A percentile compares a stretch with the other conserved stretches of the same genome.
Evolutionary conservation across 2,329 filamentous ascomycete genomes (phyloP).

Genomic region (Capronia americana): DNA sequence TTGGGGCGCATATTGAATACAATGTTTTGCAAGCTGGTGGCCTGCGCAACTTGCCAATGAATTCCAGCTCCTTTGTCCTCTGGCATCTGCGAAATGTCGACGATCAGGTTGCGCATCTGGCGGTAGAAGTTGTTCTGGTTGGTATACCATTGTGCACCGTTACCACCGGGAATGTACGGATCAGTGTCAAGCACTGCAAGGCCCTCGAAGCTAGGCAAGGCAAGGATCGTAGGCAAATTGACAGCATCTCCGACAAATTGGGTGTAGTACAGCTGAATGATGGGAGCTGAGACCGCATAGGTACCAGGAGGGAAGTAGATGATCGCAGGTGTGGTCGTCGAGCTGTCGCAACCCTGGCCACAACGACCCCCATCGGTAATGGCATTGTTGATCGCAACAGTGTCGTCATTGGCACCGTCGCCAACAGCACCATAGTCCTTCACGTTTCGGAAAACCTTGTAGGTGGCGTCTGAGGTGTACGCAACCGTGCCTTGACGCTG

Average conservation of each 20-base stretch:
- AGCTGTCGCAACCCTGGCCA: slow-evolving; percentile 79
- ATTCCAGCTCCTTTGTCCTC: slow-evolving; percentile 67
- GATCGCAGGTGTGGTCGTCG: slow-evolving; percentile 80
- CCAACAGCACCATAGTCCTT: slow-evolving; percentile 76
- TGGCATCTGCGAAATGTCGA: slow-evolving; percentile 74
- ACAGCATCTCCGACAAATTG: slow-evolving; percentile 85
- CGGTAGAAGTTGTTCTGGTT: slow-evolving; percentile 87
- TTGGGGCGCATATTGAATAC: slow-evolving; percentile 78
- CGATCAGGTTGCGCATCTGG: slow-evolving; percentile 79
- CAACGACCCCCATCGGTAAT: slow-evolving; percentile 81
- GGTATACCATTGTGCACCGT: slow-evolving; percentile 75
- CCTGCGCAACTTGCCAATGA: slow-evolving; percentile 86
- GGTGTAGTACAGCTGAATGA: slow-evolving; percentile 90
- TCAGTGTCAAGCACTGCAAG: slow-evolving; percentile 91
- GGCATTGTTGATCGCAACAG: slow-evolving; percentile 83
- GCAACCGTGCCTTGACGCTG: slow-evolving; percentile 71
- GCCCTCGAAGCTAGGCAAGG: slow-evolving; percentile 72
- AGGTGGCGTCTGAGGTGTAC: slow-evolving; percentile 57
- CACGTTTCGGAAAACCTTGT: slow-evolving; percentile 79
- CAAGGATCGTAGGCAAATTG: slow-evolving; percentile 76
- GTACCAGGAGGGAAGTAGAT: slow-evolving; percentile 92
- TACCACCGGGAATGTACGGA: slow-evolving; percentile 69
- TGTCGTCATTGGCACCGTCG: slow-evolving; percentile 78
- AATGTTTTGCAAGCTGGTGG: slow-evolving; percentile 80
- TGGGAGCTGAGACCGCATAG: slow-evolving; percentile 78